These are phyloP conservation scores for bread wheat (Triticum aestivum) DNA, from an alignment of 176 grass and related monocot genomes.

Conservation along the genomic window DNA sequence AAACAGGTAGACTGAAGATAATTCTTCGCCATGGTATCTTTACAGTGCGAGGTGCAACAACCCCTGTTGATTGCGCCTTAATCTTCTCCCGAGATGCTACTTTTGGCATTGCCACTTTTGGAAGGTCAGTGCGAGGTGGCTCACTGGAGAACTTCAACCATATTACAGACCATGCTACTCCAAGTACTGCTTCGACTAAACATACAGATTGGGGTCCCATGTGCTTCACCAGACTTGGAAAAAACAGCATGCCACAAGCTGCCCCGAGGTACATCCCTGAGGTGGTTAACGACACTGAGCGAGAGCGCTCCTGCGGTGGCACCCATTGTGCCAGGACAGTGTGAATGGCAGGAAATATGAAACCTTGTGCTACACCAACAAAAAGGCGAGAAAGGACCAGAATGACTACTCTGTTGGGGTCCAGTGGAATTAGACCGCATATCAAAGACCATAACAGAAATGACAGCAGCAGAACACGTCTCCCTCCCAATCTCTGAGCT, in stretches of 20 bases:
- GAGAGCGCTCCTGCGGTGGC: neutral
- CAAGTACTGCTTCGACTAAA: slow-evolving; percentile 12
- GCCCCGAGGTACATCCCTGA: slow-evolving; percentile 17
- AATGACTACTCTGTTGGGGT: slow-evolving; percentile 4
- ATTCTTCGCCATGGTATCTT: slow-evolving; percentile 5
- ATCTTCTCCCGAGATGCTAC: slow-evolving; percentile 17
- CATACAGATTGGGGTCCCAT: slow-evolving; percentile 10
- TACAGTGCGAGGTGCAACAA: slow-evolving; percentile 12
- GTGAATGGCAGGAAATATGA: slow-evolving; percentile 21
- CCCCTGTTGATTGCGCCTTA: neutral
- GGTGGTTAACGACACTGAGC: slow-evolving; percentile 8
- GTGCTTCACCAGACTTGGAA: slow-evolving; percentile 10
- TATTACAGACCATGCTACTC: slow-evolving; percentile 1
- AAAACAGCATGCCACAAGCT: slow-evolving; percentile 3
- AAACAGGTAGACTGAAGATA: slow-evolving; percentile 21
- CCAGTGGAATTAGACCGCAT: slow-evolving; percentile 7
- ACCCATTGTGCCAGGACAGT: slow-evolving; percentile 7
- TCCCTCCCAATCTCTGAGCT: slow-evolving; percentile 22
- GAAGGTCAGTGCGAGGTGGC: slow-evolving; percentile 5
- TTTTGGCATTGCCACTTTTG: slow-evolving; percentile 1
- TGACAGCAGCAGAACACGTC: slow-evolving; percentile 6
- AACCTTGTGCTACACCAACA: slow-evolving; percentile 11
- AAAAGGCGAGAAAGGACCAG: slow-evolving; percentile 18
- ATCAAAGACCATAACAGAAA: slow-evolving; percentile 12
- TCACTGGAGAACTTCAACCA: slow-evolving; percentile 19